Evolutionary conservation across 176 grass and related monocot genomes (phyloP), one percentile per base, ranked within the genome.

Genomic region (Cenchrus americanus): DNA sequence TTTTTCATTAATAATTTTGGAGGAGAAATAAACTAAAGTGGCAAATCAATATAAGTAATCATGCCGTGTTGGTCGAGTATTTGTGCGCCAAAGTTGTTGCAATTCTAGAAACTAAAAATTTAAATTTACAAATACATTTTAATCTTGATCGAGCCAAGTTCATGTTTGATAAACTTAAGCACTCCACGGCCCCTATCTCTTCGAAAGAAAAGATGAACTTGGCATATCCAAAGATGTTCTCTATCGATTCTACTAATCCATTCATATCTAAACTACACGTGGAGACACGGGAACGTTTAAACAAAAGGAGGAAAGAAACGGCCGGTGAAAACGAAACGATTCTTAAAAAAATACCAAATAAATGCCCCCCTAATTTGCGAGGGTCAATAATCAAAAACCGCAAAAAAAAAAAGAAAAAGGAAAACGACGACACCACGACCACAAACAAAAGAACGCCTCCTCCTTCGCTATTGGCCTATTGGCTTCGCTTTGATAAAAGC

Each of bases 401-500:
- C 0, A 4, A 4, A 4, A 37, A 37, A 37, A 37, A 37, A 3
- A 3, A 3, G 32, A 34, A 37, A 37, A 37, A 37, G 4, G 4
- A 37, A 37, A 63, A 81, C 62, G 51, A 27, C 0, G 47, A 65
- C 6, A 13, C 18, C 40, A 65, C 57, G 46, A 73, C 76, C 85
- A 85, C 86, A 73, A 43, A 81, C 50, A 85, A 88, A 67, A 43
- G 34, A 70, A 57, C 81, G 71, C 50, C 83, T 86, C 69, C 50
- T 23, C 69, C 43, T 44, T 44, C 43, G n/a, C n/a, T 53, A 55
- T 80, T 30, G 0, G 75, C 19, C 42, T 22, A 68, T 90, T 62
- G 26, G 24, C 54, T 68, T 49, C 37, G 44, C 37, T 82, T 82
- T 88, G 0, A 85, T 85, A 85, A 77, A 86, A 89, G 78, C 88